Conservation (phyloP, 163 green algal species). For the Chlamydomonas reinhardtii region DNA sequence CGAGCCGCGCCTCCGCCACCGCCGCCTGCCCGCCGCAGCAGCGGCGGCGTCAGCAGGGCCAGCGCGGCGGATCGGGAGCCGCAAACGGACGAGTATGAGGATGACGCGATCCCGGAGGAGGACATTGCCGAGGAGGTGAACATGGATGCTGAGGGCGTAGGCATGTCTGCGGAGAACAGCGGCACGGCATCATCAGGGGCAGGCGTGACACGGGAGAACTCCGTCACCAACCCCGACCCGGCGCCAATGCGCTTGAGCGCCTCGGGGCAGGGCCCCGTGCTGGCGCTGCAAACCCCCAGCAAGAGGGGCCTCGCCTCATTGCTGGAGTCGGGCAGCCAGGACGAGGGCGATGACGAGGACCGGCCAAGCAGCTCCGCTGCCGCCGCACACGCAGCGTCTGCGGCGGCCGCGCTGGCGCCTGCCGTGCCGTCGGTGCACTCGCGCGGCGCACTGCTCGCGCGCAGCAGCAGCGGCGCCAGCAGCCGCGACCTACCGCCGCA, state of each 20-base stretch:
- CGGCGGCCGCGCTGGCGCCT: neutral
- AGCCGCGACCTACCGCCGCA: neutral
- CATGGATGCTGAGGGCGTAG: too few species aligned
- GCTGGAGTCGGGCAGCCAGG: constrained; percentile 1
- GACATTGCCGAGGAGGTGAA: too few species aligned
- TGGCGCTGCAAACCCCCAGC: neutral
- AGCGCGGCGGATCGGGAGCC: too few species aligned
- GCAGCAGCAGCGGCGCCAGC: neutral
- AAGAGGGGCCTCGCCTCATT: neutral
- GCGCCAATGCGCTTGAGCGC: neutral
- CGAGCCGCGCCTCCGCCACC: too few species aligned
- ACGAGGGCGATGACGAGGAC: neutral
- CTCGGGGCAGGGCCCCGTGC: neutral
- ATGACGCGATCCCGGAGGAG: too few species aligned
- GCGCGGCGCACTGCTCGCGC: too few species aligned
- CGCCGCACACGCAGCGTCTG: neutral
- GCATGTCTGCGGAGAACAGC: too few species aligned
- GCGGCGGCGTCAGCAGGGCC: too few species aligned
- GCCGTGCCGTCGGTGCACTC: neutral
- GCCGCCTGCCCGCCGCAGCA: too few species aligned
- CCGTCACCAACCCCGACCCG: neutral
- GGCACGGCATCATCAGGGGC: neutral
- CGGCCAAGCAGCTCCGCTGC: neutral
- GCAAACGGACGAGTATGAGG: too few species aligned
- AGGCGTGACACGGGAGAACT: neutral